Evolutionary conservation across 2,329 filamentous ascomycete genomes (phyloP), one percentile per base, ranked within the genome.

Genomic region (Samsoniella hepiali): DNA sequence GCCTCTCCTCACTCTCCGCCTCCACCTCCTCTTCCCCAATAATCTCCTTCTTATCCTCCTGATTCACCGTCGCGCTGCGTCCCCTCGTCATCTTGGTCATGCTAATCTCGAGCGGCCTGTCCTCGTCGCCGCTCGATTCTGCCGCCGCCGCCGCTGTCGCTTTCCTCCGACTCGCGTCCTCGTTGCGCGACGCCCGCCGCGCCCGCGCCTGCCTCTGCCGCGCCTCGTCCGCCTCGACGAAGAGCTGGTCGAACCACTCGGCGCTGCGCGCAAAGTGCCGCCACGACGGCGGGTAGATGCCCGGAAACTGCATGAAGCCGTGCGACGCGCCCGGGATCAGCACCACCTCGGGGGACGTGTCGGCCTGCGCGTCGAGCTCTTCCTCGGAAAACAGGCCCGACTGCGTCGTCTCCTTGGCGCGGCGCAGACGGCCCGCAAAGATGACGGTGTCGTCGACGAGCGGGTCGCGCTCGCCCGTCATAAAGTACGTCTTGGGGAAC

Each of bases 381-480:
- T 67, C 1, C 1, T 53, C 50, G 3, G 59, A 54, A 1, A n/a
- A 68, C 36, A 45, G 56, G 47, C 29, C 65, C 15, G 57, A 65
- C 27, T 68, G 69, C 6, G 74, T 78, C 0, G 82, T 82, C 27
- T 85, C 84, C 71, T 88, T 96, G 2, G 93, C 91, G 65, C 93
- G 87, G 7, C 93, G 83, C n/a, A 99, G 76, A 0, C 94, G 82
- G 0, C 94, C 95, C 0, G 95, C 93, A 71, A 99, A 97, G 66
- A 99, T 93, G 55, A 97, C 92, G 0, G 95, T 99, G 74, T 99
- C 95, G 72, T 99, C 95, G 0, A 98, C 95, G 0, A 99, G 79
- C 0, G 95, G 95, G 72, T 99, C 95, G 36, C 94, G 89, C 77
- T 99, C 95, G 57, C 95, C 95, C 0, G 95, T 98, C 59, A 98